phyloP scores from a whole-genome alignment of 192 early-diverging fungal species.

The Fimicolochytrium jonesii region DNA sequence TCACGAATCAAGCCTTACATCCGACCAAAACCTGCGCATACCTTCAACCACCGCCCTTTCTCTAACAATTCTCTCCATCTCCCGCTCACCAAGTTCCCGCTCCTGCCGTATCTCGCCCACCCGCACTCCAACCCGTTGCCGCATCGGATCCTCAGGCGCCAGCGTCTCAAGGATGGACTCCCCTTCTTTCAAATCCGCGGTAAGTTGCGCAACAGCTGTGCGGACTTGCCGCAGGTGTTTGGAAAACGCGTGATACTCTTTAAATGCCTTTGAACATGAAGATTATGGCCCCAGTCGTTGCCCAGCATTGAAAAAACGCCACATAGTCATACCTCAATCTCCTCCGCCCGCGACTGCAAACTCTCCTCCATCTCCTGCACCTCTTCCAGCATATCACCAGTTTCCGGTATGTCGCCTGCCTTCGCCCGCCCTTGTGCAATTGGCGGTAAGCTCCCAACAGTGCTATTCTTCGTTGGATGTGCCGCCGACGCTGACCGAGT shows the following conservation, averaged over 20 bases:
- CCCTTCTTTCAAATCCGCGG: constrained; percentile 9
- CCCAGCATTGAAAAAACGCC: too few species aligned
- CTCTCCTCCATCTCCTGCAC: constrained; percentile 4
- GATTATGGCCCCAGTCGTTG: too few species aligned
- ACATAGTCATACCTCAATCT: constrained; percentile 12
- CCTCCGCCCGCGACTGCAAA: not conserved
- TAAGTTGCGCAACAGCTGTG: constrained; percentile 10
- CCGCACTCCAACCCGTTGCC: not conserved
- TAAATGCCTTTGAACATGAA: constrained; percentile 30
- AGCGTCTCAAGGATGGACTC: constrained; percentile 16
- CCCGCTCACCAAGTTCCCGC: not conserved
- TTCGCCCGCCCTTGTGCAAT: too few species aligned
- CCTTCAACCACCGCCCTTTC: constrained; percentile 11
- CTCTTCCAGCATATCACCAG: constrained; percentile 36
- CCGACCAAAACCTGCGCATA: too few species aligned
- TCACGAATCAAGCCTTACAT: too few species aligned
- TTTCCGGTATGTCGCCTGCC: too few species aligned
- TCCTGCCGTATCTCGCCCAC: constrained; percentile 2
- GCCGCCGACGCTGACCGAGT: too few species aligned
- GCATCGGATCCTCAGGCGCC: constrained; percentile 12
- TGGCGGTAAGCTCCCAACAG: too few species aligned
- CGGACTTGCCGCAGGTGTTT: constrained; percentile 24
- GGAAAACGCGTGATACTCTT: constrained; percentile 25
- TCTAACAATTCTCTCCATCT: constrained; percentile 5
- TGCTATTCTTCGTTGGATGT: too few species aligned